Conservation (phyloP, 805 yeast genomes). For the Metschnikowia kofuensis region DNA sequence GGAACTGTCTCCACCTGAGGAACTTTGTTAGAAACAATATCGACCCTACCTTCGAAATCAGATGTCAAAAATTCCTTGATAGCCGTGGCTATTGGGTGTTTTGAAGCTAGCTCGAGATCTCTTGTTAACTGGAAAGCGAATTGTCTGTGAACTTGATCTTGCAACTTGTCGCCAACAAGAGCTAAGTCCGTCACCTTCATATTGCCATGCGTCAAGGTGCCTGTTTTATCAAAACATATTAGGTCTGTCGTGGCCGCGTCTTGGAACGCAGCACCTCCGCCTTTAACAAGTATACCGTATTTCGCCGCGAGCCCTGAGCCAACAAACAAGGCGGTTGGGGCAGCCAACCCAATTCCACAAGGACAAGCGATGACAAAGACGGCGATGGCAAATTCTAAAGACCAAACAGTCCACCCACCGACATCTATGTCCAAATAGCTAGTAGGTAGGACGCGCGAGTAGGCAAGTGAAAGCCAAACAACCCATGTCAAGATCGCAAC, state of each 20-base stretch:
- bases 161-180: constrained; percentile 20
- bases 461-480: constrained; percentile 63
- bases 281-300: constrained; percentile 70
- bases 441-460: constrained; percentile 50
- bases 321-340: constrained; percentile 79
- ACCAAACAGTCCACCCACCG: constrained; percentile 79
- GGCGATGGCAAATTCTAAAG: constrained; percentile 71
- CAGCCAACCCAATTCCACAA: constrained; percentile 82
- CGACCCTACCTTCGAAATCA: neutral
- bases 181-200: constrained; percentile 53
- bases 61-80: constrained; percentile 34
- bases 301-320: constrained; percentile 80
- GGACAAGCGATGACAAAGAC: constrained; percentile 86
- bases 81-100: constrained; percentile 67
- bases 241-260: constrained; percentile 64
- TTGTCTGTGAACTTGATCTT: constrained; percentile 11
- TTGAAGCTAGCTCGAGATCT: constrained; percentile 61
- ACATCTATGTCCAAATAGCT: constrained; percentile 58
- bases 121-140: constrained; percentile 48
- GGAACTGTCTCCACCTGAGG: constrained; percentile 51
- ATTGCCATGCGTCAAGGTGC: constrained; percentile 70
- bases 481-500: constrained; percentile 65
- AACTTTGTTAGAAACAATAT: constrained; percentile 32
- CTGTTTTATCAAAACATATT: constrained; percentile 77
- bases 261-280: constrained; percentile 82